Evolutionary conservation across 441 rosid species (phyloP), one percentile per base, ranked within the genome.

Genomic region (Syzygium syzygioides): DNA sequence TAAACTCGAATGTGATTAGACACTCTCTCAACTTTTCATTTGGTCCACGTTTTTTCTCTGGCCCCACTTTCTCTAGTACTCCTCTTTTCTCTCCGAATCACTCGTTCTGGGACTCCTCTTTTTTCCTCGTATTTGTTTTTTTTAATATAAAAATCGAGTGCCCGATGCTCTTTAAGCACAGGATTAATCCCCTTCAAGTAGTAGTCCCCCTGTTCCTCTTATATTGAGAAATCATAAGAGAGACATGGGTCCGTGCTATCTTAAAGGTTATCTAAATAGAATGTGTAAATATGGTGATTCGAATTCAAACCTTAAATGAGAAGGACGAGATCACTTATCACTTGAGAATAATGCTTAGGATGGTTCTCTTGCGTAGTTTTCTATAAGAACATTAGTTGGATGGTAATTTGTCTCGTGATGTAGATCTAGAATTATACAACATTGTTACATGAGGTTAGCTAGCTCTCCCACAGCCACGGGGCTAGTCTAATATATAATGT

Each of bases 201-300:
- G 45, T 20, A 71, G 17, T 1, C 5, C 52, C 83, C 52, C 1
- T 6, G 25, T 9, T 34, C 25, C 79, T n/a, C 25, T 0, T 32
- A 18, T 18, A 32, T 32, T 18, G 45, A 66, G 37, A 66, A 64
- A 66, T 32, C 19, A 17, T 19, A 2, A 9, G 0, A 32, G n/a
- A 71, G n/a, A 20, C 52, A 6, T 1, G 2, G 26, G 25, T 3
- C 14, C 2, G 17, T 41, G 50, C 83, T 71, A 15, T 71, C n/a
- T 71, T 41, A 23, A 5, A 15, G 7, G 52, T 0, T 15, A 0
- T 9, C 48, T 23, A 71, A 71, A 37, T 23, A 3, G n/a, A 37
- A 71, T 3, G 48, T 0, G 9, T 2, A 20, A 71, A 1, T 41
- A 23, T 0, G 0, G 5, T 6, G n/a, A 37, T 71, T 71, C 14